Percentiles rank a stretch among this genome's conserved stretches.
These are phyloP conservation scores for Coemansia sp. DNA, from an alignment of 192 early-diverging fungal species.

Conservation along the genomic window DNA sequence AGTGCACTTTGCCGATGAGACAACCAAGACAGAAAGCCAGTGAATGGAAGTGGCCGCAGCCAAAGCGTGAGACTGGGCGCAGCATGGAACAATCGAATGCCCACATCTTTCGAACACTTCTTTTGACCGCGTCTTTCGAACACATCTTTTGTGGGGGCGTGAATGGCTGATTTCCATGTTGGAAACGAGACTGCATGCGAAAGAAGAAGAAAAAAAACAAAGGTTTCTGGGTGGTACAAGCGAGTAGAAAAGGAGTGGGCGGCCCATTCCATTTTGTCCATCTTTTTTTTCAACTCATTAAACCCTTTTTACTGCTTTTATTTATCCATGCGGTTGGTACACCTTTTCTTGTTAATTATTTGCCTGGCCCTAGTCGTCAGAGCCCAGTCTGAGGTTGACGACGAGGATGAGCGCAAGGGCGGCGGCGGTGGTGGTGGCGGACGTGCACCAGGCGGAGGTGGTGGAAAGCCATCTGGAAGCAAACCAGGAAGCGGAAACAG, in stretches of 20 bases:
- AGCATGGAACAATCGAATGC: constrained; percentile 8
- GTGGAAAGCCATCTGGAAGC: constrained; percentile 1
- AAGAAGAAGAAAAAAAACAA: background rate
- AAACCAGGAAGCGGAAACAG: constrained; percentile 15
- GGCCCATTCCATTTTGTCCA: background rate
- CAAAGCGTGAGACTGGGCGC: background rate
- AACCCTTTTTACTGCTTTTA: background rate
- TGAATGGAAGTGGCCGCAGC: background rate
- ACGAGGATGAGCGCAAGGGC: constrained; percentile 22
- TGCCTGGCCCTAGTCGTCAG: constrained; percentile 17
- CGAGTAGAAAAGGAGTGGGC: background rate
- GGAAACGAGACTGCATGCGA: background rate
- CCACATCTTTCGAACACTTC: background rate
- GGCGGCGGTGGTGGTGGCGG: constrained; percentile 14
- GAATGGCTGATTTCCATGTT: background rate
- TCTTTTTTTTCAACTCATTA: background rate
- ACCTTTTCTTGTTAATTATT: constrained; percentile 20
- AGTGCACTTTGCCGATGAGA: constrained; percentile 18
- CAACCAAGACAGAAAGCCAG: no score
- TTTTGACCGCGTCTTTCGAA: background rate
- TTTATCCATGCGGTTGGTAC: constrained; percentile 17
- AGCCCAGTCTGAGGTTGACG: constrained; percentile 4
- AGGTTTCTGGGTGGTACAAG: background rate
- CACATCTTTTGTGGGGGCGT: background rate
- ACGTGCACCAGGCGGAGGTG: constrained; percentile 1